Conservation (phyloP, 768 basidiomycete species). For the Auriscalpium vulgare region DNA sequence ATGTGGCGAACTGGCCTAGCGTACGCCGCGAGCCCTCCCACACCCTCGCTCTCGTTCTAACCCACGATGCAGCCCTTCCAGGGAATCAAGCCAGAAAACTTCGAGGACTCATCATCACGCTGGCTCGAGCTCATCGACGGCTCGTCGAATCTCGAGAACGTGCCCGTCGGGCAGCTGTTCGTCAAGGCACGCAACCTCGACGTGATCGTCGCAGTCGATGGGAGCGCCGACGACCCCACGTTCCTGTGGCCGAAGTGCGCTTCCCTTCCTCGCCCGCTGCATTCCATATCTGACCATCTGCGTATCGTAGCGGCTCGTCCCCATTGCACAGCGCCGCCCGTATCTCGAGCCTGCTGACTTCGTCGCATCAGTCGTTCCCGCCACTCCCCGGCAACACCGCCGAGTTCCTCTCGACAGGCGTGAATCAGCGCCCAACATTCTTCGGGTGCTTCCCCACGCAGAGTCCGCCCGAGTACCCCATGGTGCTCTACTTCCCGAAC, state of each 20-base stretch:
- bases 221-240: slow-evolving; percentile 41
- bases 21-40: slow-evolving; percentile 17
- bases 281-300: not conserved
- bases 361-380: slow-evolving; percentile 54
- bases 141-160: slow-evolving; percentile 57
- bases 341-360: slow-evolving; percentile 34
- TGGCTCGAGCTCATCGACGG: slow-evolving; percentile 68
- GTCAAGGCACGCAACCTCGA: slow-evolving; percentile 64
- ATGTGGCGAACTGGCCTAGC: slow-evolving; percentile 67
- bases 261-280: not conserved
- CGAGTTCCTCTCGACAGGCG: slow-evolving; percentile 49
- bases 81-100: slow-evolving; percentile 40
- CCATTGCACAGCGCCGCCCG: slow-evolving; percentile 36
- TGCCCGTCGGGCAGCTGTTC: slow-evolving; percentile 65
- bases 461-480: slow-evolving; percentile 46
- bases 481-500: slow-evolving; percentile 72
- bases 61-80: slow-evolving; percentile 34
- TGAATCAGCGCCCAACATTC: slow-evolving; percentile 65
- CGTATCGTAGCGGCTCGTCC: slow-evolving; percentile 39
- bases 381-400: slow-evolving; percentile 46
- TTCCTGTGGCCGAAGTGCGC: slow-evolving; percentile 63
- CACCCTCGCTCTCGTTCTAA: not conserved
- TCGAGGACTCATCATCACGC: slow-evolving; percentile 41
- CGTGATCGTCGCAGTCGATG: slow-evolving; percentile 72
- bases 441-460: slow-evolving; percentile 65